phyloP scores from a whole-genome alignment of 371 early-diverging fungal genomes.

The Conidiobolus coronatus region DNA sequence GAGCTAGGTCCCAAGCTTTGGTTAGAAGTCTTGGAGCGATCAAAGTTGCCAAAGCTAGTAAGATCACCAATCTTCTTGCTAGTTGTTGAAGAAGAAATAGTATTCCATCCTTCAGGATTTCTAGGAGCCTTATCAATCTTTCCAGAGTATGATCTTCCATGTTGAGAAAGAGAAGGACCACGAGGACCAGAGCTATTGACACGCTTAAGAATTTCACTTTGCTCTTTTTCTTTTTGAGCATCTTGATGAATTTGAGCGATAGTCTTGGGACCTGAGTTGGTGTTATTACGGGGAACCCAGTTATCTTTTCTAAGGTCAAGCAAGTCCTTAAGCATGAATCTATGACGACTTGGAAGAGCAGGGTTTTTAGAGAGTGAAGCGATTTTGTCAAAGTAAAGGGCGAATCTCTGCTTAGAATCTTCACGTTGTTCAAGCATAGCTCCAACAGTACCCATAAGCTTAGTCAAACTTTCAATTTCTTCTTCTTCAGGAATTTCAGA shows the following conservation, averaged over 20 bases:
- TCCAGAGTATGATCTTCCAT: no score
- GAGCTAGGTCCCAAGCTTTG: conserved; percentile 1
- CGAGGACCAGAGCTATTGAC: conserved; percentile 24
- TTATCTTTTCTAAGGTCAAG: conserved; percentile 65
- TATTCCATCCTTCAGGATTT: conserved; percentile 43
- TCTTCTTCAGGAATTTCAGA: conserved; percentile 57
- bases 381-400: conserved; percentile 60
- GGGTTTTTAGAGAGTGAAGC: conserved; percentile 30
- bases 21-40: conserved; percentile 21
- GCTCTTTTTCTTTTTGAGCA: conserved; percentile 32
- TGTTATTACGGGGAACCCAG: conserved; percentile 41
- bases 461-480: conserved; percentile 78
- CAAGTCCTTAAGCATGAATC: conserved; percentile 82
- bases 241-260: conserved; percentile 76
- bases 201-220: conserved; percentile 20
- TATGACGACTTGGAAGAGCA: conserved; percentile 57
- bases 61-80: conserved; percentile 36
- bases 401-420: conserved; percentile 23
- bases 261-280: conserved; percentile 54
- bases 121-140: conserved; percentile 11
- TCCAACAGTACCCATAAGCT: conserved; percentile 75
- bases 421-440: conserved; percentile 22
- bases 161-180: conserved; percentile 6
- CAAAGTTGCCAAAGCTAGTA: conserved; percentile 52
- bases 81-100: conserved; percentile 16